These are phyloP conservation scores for Morella rubra DNA, from an alignment of 306 rosid genomes.

Conservation along the genomic window DNA sequence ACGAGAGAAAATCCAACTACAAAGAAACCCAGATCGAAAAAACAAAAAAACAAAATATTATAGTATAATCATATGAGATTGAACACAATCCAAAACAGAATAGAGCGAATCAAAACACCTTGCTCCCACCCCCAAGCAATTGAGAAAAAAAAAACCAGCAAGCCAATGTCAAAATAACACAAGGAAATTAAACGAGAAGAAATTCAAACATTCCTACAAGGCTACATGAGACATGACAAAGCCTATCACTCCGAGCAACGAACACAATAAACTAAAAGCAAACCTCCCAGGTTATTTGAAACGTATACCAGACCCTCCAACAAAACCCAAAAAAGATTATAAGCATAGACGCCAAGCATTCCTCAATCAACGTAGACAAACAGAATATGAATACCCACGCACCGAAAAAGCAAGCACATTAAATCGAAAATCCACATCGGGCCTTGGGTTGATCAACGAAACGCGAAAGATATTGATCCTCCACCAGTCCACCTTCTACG, in stretches of 20 bases:
- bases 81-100: not conserved
- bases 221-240: not conserved
- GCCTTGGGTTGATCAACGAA: no score
- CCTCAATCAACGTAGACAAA: conserved; percentile 17
- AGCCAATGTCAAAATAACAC: conserved; percentile 3
- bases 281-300: not conserved
- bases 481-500: conserved; percentile 25
- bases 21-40: not conserved
- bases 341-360: conserved; percentile 5
- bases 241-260: not conserved
- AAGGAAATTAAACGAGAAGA: not conserved
- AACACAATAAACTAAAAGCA: conserved; percentile 6
- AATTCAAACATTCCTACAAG: not conserved
- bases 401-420: not conserved
- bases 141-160: conserved; percentile 7
- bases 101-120: not conserved
- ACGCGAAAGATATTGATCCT: conserved; percentile 11
- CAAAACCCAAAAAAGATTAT: not conserved
- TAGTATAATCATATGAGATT: not conserved
- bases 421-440: conserved; percentile 18
- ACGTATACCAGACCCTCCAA: conserved; percentile 7
- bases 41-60: not conserved
- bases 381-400: not conserved
- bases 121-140: not conserved
- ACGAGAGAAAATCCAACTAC: not conserved